A percentile compares a stretch with the other conserved stretches of the same genome.
Evolutionary conservation across 305 asterid species (phyloP).

Genomic region (Fraxinus xanthoxyloides): DNA sequence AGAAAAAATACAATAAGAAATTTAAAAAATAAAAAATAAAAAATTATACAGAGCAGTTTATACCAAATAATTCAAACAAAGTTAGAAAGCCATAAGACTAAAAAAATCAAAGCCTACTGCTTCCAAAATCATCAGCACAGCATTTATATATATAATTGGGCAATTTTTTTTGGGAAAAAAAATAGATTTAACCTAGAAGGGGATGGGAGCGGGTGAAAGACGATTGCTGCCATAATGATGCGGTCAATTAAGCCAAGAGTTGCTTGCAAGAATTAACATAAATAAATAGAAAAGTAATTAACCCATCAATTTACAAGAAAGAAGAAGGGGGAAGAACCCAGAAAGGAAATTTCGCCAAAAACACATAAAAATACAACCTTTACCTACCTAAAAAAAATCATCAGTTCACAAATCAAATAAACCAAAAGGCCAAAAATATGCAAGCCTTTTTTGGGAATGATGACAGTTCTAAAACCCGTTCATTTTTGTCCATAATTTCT

Average conservation of each 20-base stretch:
- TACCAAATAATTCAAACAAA: slow-evolving; percentile 21
- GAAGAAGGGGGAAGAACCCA: neutral
- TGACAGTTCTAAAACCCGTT: slow-evolving; percentile 4
- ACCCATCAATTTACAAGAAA: neutral
- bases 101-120: slow-evolving; percentile 6
- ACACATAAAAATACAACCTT: neutral
- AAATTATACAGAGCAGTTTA: neutral
- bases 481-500: neutral
- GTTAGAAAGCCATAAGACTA: slow-evolving; percentile 19
- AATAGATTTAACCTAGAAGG: slow-evolving; percentile 1
- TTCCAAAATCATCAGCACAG: slow-evolving; percentile 17
- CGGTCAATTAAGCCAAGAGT: slow-evolving; percentile 10
- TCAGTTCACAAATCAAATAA: slow-evolving; percentile 19
- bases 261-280: slow-evolving; percentile 2
- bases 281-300: slow-evolving; percentile 4
- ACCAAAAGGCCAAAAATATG: neutral
- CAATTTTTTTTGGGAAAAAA: neutral
- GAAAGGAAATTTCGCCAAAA: slow-evolving; percentile 22
- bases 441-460: neutral
- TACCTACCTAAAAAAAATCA: slow-evolving; percentile 15
- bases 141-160: neutral
- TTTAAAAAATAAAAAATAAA: neutral
- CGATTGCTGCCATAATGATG: neutral
- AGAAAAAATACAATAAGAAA: neutral
- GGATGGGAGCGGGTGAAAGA: neutral